A percentile compares a stretch with the other conserved stretches of the same genome.
phyloP scores from a whole-genome alignment of 257 asterid genomes.

The Thymus quinquecostatus region DNA sequence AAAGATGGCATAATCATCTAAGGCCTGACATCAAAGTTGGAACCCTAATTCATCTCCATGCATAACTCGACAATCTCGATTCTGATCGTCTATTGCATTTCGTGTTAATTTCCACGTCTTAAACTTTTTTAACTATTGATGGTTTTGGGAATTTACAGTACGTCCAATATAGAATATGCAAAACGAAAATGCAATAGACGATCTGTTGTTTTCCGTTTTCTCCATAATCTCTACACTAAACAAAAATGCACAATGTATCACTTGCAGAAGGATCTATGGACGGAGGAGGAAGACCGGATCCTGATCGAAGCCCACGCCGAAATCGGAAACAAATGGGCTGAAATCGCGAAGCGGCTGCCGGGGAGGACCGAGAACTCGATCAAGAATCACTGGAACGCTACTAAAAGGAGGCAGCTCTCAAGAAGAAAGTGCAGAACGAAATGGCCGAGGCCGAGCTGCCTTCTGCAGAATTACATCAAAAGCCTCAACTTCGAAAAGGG shows the following conservation, averaged over 20 bases:
- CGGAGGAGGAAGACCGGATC: conserved; percentile 80
- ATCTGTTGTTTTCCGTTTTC: too few species aligned
- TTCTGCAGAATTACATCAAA: conserved; percentile 77
- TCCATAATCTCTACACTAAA: too few species aligned
- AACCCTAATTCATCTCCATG: background rate
- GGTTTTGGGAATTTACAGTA: too few species aligned
- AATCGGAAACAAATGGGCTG: conserved; percentile 91
- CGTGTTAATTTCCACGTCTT: too few species aligned
- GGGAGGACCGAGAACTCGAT: conserved; percentile 90
- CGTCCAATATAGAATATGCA: too few species aligned
- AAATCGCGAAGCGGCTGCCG: conserved; percentile 68
- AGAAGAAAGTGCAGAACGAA: conserved; percentile 73
- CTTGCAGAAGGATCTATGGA: conserved; percentile 77
- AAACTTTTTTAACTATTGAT: too few species aligned
- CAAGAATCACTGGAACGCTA: conserved; percentile 94
- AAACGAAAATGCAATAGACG: too few species aligned
- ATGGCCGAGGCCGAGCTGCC: conserved; percentile 69
- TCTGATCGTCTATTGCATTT: too few species aligned
- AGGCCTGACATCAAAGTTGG: conserved; percentile 84
- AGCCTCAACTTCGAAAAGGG: conserved; percentile 51
- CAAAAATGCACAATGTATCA: too few species aligned
- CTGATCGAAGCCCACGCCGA: conserved; percentile 69
- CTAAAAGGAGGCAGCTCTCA: conserved; percentile 80
- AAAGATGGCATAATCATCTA: conserved; percentile 94
- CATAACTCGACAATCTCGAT: background rate